Percentiles rank a stretch among this genome's conserved stretches.
phyloP scores from a whole-genome alignment of 2,329 filamentous ascomycete species.

The Decorospora gaudefroyi region DNA sequence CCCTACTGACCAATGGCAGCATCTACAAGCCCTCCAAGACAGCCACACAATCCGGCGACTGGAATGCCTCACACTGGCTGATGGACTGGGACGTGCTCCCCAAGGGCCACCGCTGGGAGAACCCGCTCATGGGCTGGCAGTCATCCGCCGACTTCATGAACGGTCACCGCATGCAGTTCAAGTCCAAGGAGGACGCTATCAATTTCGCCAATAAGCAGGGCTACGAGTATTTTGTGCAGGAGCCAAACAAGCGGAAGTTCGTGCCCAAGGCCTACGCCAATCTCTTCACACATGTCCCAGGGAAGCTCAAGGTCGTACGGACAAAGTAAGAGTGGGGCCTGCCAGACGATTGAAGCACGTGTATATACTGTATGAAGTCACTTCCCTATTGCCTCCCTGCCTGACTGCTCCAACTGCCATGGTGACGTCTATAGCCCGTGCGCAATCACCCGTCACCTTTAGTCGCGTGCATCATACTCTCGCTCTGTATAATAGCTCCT shows the following conservation, averaged over 20 bases:
- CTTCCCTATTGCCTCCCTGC: conserved; percentile 9
- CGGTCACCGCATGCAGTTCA: conserved; percentile 88
- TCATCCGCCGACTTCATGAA: conserved; percentile 95
- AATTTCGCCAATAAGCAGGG: conserved; percentile 97
- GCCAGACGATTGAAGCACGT: conserved; percentile 12
- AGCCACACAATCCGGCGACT: conserved; percentile 93
- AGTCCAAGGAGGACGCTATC: conserved; percentile 91
- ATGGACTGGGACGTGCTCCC: conserved; percentile 97
- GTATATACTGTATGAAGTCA: conserved; percentile 35
- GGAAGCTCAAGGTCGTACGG: conserved; percentile 80
- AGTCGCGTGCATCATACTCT: no score
- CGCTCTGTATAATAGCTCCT: neutral
- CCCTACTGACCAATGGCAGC: conserved; percentile 55
- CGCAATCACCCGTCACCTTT: neutral
- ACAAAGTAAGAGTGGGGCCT: conserved; percentile 66
- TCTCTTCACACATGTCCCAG: conserved; percentile 85
- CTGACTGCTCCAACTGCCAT: neutral
- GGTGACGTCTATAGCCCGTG: neutral
- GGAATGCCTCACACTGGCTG: conserved; percentile 83
- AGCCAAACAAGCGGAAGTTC: conserved; percentile 86
- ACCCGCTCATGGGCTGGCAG: conserved; percentile 97
- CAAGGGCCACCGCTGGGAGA: conserved; percentile 98
- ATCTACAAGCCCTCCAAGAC: conserved; percentile 92
- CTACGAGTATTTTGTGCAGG: conserved; percentile 98
- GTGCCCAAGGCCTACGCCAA: conserved; percentile 94